Conservation (phyloP, 148 eudicot species). For the Cornus controversa region DNA sequence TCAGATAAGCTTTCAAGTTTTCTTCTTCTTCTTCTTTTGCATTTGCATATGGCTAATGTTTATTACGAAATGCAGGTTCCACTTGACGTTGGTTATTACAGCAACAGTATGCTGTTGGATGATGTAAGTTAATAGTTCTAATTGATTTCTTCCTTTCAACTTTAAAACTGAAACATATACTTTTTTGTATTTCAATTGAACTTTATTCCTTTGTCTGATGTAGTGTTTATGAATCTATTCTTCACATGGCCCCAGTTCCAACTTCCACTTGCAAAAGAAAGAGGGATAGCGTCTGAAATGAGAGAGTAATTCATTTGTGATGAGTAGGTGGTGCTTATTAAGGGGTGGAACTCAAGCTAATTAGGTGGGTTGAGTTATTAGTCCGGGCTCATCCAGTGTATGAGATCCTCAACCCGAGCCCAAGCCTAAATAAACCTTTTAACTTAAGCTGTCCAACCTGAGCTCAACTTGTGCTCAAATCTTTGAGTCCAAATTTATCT, state of each 20-base stretch:
- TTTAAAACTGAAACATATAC: background rate
- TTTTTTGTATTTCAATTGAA: too few species aligned
- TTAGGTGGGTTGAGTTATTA: too few species aligned
- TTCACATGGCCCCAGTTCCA: background rate
- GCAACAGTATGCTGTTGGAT: conserved; percentile 96
- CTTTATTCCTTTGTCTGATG: too few species aligned
- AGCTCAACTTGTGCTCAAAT: too few species aligned
- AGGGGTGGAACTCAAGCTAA: background rate
- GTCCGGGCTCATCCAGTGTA: too few species aligned
- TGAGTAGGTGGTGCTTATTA: background rate
- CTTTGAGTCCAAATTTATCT: too few species aligned
- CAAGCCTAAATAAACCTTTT: too few species aligned
- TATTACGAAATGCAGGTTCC: conserved; percentile 64
- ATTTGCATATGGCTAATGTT: background rate
- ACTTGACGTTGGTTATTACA: conserved; percentile 74
- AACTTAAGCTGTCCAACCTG: too few species aligned
- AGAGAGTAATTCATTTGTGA: background rate
- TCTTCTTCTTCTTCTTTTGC: background rate
- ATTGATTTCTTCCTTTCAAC: background rate
- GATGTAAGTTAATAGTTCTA: conserved; percentile 69
- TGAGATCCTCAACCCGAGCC: too few species aligned
- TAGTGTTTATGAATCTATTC: too few species aligned
- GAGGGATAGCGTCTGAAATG: background rate
- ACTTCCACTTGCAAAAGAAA: background rate
- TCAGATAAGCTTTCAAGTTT: background rate